Conservation (phyloP, 1,284 basidiomycete species). For the Baeospora myosura region DNA sequence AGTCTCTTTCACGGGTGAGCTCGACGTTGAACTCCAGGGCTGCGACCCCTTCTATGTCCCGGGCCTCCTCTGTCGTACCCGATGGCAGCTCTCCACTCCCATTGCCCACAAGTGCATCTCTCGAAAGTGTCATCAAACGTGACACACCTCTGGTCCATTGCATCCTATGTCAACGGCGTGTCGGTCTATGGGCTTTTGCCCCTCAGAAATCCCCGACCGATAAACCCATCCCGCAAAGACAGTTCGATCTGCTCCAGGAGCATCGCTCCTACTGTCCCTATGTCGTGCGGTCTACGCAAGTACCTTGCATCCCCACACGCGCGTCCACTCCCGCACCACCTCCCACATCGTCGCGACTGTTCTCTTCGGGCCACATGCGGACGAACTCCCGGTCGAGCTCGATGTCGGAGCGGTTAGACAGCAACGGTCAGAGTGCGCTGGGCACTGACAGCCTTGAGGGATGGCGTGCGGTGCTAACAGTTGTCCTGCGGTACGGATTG, state of each 20-base stretch:
- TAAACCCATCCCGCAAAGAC: slow-evolving; percentile 28
- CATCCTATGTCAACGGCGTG: slow-evolving; percentile 60
- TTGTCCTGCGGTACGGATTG: slow-evolving; percentile 57
- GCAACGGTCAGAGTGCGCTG: slow-evolving; percentile 6
- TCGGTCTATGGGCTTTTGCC: slow-evolving; percentile 70
- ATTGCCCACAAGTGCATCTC: no score
- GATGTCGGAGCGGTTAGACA: slow-evolving; percentile 25
- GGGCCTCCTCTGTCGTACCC: slow-evolving; percentile 39
- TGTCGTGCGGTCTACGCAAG: slow-evolving; percentile 57
- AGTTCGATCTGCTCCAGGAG: slow-evolving; percentile 68
- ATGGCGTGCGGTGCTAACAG: slow-evolving; percentile 65
- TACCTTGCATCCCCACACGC: slow-evolving; percentile 33
- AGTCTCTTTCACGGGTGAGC: no score
- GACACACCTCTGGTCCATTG: slow-evolving; percentile 51
- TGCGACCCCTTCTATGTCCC: slow-evolving; percentile 34
- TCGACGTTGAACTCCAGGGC: slow-evolving; percentile 34
- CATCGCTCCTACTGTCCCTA: slow-evolving; percentile 79
- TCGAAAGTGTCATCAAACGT: slow-evolving; percentile 9
- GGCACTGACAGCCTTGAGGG: slow-evolving; percentile 46
- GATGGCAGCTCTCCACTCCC: slow-evolving; percentile 3
- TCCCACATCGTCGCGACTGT: slow-evolving; percentile 12
- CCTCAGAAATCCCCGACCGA: slow-evolving; percentile 20
- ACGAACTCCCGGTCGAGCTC: slow-evolving; percentile 21
- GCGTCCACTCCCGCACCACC: slow-evolving; percentile 15
- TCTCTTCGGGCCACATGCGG: slow-evolving; percentile 2